Evolutionary conservation across 257 asterid genomes (phyloP), one percentile per base, ranked within the genome.

Genomic region (Przewalskia tangutica): DNA sequence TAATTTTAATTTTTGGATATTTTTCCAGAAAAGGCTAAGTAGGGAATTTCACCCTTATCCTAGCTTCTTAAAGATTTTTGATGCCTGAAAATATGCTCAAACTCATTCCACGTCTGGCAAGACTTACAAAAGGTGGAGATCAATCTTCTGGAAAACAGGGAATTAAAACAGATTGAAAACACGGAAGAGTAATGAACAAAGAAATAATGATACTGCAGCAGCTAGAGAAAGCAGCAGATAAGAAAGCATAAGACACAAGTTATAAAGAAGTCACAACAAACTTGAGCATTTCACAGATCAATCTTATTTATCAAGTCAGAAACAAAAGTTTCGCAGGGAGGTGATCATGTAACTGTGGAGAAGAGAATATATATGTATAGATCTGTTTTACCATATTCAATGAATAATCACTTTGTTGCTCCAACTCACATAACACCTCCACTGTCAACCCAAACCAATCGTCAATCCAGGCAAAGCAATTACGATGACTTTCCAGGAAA

Each of bases 381-480:
- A 20, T 18, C 40, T 78, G 56, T 56, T 34, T 83, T 84, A 93
- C 98, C 97, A 88, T 68, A 81, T 93, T 93, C 79, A 95, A 76
- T 4, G 98, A 90, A 84, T 89, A 89, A 77, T 93, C 94, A 60
- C 97, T 92, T 85, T 92, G 86, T 82, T 79, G 86, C 88, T 95
- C 99, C 8, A 95, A 90, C 86, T 92, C 94, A 6, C 94, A 97
- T 97, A 95, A 89, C 89, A 84, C 83, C 50, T 93, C 97, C 84
- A 90, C 56, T 10, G 89, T 84, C 81, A 92, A 60, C 80, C 97
- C 98, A 82, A 75, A 89, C 99, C 99, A 95, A 70, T 95, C 97
- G 20, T 93, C 99, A 12, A 93, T 92, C 98, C 98, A 95, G 65
- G 92, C 90, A 50, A 95, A 91, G 68, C 91, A 88, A 83, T 91